Evolutionary conservation across 73 alveolate genomes (phyloP), one percentile per base, ranked within the genome.

Genomic region (Tetrahymena thermophila): DNA sequence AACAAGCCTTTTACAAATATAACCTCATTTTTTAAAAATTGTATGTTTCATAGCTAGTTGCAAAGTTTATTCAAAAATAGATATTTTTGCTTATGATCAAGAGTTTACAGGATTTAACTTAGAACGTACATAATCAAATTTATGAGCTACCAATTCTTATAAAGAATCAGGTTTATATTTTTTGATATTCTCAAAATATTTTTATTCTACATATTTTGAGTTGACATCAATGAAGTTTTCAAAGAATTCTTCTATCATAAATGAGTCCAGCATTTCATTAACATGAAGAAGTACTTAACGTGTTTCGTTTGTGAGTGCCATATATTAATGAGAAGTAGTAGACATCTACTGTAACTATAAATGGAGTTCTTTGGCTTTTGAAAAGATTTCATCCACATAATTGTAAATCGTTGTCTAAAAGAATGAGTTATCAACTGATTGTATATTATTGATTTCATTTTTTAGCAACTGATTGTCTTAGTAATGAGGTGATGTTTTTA

Each of bases 221-320:
- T 95, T 95, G 28, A 85, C 42, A 23, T 95, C 97, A 25, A 89
- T 89, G 35, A 95, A 35, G 37, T 95, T 95, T 95, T 95, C 94
- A 89, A 85, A 94, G 38, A 95, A 95, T 55, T 85, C 93, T 56
- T 95, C 97, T 10, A 85, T 95, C 89, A 71, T 71, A n/a, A 71
- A 71, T 71, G 89, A 71, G 23, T 71, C 89, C 13, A 71, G 89
- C 89, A 71, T 71, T 71, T 71, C 89, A 25, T 71, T 71, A n/a
- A 71, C 89, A 25, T 71, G 89, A 71, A 71, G 89, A 31, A 71
- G 89, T 34, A 85, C 19, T 35, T 95, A 95, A 95, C 95, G 71
- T 42, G 95, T 95, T 55, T 95, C 97, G 23, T 85, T 71, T 28
- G 71, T 35, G 31, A 85, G 95, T 21, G 58, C 57, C 42, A 95